Percentiles rank a stretch among this genome's conserved stretches.
These are phyloP conservation scores for Blastocladiella emersonii DNA, from an alignment of 371 early-diverging fungal genomes.

Conservation along the genomic window DNA sequence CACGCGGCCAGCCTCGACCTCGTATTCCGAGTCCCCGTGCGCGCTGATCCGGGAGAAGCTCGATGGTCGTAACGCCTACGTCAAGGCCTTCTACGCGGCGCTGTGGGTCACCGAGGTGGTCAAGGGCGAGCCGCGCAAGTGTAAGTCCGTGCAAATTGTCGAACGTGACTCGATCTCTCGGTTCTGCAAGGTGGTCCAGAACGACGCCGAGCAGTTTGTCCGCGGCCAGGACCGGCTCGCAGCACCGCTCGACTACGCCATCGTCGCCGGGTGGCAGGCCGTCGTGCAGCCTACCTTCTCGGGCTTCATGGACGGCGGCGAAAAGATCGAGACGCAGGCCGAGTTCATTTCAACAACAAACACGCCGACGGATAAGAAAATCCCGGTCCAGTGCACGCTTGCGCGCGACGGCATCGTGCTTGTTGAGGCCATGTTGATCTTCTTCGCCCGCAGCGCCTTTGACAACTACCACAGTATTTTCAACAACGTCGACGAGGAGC, in stretches of 20 bases:
- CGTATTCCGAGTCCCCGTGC: slow-evolving; percentile 64
- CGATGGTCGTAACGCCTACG: slow-evolving; percentile 83
- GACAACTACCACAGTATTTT: slow-evolving; percentile 70
- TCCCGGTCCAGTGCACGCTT: slow-evolving; percentile 69
- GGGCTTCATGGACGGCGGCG: slow-evolving; percentile 86
- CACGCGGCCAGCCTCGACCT: slow-evolving; percentile 32
- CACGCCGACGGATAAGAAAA: slow-evolving; percentile 77
- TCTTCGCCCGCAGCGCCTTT: slow-evolving; percentile 85
- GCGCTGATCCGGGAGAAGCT: slow-evolving; percentile 84
- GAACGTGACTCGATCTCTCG: slow-evolving; percentile 49
- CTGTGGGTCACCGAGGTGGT: slow-evolving; percentile 64
- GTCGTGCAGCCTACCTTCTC: slow-evolving; percentile 88
- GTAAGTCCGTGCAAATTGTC: slow-evolving; percentile 47
- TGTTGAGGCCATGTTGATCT: slow-evolving; percentile 62
- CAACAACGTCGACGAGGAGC: slow-evolving; percentile 66
- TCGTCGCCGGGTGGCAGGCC: slow-evolving; percentile 86
- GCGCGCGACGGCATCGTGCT: slow-evolving; percentile 45
- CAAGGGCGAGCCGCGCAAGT: slow-evolving; percentile 32
- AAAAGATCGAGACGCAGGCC: slow-evolving; percentile 63
- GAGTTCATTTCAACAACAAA: slow-evolving; percentile 61
- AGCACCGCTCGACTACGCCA: slow-evolving; percentile 90
- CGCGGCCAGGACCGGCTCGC: slow-evolving; percentile 42
- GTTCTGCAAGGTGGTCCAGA: slow-evolving; percentile 80
- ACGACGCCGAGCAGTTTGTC: slow-evolving; percentile 76
- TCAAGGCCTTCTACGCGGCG: slow-evolving; percentile 80